Conservation (phyloP, 345 rosid genomes). For the Gossypium stocksii region DNA sequence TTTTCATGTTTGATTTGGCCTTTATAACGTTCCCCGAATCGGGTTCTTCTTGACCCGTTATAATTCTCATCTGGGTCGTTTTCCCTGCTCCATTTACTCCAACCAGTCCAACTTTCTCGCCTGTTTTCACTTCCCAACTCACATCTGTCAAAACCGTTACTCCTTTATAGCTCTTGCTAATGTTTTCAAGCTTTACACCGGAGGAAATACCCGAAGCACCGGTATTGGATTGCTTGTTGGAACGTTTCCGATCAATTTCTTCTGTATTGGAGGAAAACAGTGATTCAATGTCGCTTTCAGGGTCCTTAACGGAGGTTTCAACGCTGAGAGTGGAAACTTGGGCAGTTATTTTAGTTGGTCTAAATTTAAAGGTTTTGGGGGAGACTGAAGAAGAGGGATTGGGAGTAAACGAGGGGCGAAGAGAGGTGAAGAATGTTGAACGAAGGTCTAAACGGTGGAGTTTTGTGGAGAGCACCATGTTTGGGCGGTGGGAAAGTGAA, state of each 20-base stretch:
- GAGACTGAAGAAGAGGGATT: background rate
- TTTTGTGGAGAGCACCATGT: constrained; percentile 58
- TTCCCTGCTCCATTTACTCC: constrained; percentile 97
- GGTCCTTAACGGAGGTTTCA: constrained; percentile 40
- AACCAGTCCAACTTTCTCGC: constrained; percentile 83
- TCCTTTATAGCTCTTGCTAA: constrained; percentile 77
- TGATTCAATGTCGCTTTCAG: constrained; percentile 60
- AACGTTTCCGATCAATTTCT: constrained; percentile 34
- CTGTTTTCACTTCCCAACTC: constrained; percentile 88
- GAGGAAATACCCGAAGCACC: constrained; percentile 85
- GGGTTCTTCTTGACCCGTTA: constrained; percentile 77
- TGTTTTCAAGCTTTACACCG: constrained; percentile 77
- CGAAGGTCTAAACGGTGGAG: constrained; percentile 59
- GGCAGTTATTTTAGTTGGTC: constrained; percentile 24
- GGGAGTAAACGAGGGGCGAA: constrained; percentile 35
- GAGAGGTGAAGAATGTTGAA: constrained; percentile 45
- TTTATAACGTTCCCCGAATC: constrained; percentile 84
- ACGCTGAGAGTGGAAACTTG: constrained; percentile 50
- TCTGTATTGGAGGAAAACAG: constrained; percentile 44
- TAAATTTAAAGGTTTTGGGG: constrained; percentile 29
- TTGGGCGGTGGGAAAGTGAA: constrained; percentile 13
- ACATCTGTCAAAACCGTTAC: constrained; percentile 76
- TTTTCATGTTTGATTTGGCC: constrained; percentile 68
- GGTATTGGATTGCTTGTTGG: constrained; percentile 30
- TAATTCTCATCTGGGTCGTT: constrained; percentile 89